Percentiles rank a stretch among this genome's conserved stretches.
Conservation (phyloP, 176 grass and related monocot species). For the Alloteropsis semialata region DNA sequence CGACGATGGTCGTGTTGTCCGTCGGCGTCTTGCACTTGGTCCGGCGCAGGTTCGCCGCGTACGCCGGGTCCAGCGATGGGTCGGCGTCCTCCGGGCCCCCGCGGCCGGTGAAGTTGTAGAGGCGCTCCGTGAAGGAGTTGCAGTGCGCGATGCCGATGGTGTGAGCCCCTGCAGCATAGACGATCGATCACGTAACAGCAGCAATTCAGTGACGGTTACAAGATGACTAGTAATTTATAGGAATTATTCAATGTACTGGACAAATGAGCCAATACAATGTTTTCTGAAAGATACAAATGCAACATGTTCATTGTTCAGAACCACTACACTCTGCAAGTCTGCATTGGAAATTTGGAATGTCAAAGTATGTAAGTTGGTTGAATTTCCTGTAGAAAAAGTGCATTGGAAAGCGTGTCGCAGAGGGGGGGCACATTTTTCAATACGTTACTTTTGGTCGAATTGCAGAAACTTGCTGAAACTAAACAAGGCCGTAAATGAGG, state of each 20-base stretch:
- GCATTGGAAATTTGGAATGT: too few relatives aligned
- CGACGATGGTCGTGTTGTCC: constrained; percentile 68
- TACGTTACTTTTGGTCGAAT: too few relatives aligned
- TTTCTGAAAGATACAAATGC: not conserved
- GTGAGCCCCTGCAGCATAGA: constrained; percentile 54
- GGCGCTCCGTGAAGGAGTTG: constrained; percentile 44
- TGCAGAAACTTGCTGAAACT: too few relatives aligned
- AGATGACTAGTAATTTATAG: too few relatives aligned
- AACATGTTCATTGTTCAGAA: too few relatives aligned
- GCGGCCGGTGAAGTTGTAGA: constrained; percentile 86
- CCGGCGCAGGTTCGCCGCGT: constrained; percentile 63
- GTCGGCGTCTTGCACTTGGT: constrained; percentile 43
- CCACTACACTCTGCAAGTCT: too few relatives aligned
- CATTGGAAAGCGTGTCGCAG: too few relatives aligned
- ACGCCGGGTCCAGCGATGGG: constrained; percentile 54
- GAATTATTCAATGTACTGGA: not conserved
- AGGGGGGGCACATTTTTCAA: too few relatives aligned
- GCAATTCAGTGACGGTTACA: not conserved
- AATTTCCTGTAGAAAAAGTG: too few relatives aligned
- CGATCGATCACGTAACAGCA: not conserved
- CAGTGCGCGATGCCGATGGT: constrained; percentile 84
- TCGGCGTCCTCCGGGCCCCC: constrained; percentile 43
- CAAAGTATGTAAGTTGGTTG: too few relatives aligned
- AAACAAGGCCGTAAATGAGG: too few relatives aligned
- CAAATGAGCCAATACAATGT: not conserved